A percentile compares a stretch with the other conserved stretches of the same genome.
Evolutionary conservation across 768 basidiomycete species (phyloP).

Genomic region (Leucosporidium creatinivorum): DNA sequence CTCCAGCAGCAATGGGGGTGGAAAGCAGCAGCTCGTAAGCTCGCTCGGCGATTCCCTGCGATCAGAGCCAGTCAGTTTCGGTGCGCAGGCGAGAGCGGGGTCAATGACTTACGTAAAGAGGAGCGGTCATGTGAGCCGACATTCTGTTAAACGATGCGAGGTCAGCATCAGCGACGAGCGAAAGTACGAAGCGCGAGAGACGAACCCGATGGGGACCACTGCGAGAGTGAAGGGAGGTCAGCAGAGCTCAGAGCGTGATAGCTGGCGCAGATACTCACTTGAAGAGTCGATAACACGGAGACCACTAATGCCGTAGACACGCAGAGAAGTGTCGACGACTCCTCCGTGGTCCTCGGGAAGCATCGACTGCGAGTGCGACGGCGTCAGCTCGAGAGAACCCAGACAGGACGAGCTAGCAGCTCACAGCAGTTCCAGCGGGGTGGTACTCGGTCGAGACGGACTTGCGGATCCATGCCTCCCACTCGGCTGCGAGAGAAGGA

Average conservation of each 20-base stretch:
- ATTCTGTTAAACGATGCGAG: not conserved
- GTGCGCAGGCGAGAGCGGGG: not conserved
- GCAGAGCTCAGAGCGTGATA: not conserved
- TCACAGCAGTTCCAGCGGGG: constrained; percentile 43
- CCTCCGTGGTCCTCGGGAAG: constrained; percentile 44
- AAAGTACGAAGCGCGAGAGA: constrained; percentile 36
- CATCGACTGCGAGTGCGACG: constrained; percentile 42
- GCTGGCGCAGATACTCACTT: not conserved
- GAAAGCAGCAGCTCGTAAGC: constrained; percentile 23
- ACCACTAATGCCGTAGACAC: constrained; percentile 47
- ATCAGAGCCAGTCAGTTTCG: constrained; percentile 2
- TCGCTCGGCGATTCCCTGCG: constrained; percentile 22
- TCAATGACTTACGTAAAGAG: not conserved
- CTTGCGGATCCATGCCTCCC: constrained; percentile 37
- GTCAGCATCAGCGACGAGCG: constrained; percentile 39
- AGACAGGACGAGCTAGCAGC: too few relatives aligned
- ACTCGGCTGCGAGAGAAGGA: constrained; percentile 19
- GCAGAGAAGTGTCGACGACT: constrained; percentile 47
- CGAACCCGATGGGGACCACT: constrained; percentile 28
- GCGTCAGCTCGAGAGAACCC: not conserved
- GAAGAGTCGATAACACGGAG: constrained; percentile 45
- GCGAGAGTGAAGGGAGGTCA: not conserved
- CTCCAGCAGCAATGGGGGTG: not conserved
- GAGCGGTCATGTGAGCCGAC: not conserved
- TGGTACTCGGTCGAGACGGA: constrained; percentile 42